Evolutionary conservation across 106 monocot species (phyloP), one percentile per base, ranked within the genome.

Genomic region (Cymbidium sinense): DNA sequence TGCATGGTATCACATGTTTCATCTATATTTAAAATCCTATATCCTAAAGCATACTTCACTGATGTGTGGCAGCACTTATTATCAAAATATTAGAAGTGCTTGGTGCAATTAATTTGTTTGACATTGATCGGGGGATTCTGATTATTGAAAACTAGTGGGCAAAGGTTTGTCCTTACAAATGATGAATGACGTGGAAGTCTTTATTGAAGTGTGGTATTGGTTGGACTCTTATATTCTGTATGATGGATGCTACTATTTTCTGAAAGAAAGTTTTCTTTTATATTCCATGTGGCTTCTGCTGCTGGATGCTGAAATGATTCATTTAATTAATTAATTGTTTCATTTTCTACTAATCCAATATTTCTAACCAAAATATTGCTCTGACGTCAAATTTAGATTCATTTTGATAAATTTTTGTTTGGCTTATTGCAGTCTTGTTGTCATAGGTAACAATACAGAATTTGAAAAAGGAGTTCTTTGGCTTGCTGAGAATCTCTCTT

Each of bases 391-490:
- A 69, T 34, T 4, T 31, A 18, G 35, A 21, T 17, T 50, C 43
- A 64, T 65, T 78, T 87, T 81, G 70, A 80, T 85, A 75, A 65
- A 76, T 58, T 76, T 79, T 43, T 88, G 77, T 82, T 79, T 86
- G 78, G 74, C 79, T 84, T 84, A 81, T 76, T 92, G 88, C 88
- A 96, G 95, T 86, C 95, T 96, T 82, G 67, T 93, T 81, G 84
- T 96, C 77, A 83, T 96, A 84, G 93, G 90, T 78, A 96, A 96
- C 87, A 70, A 77, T 55, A 89, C 93, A 76, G 95, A 96, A 76
- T 96, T 96, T 86, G 87, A 93, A 76, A 87, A 84, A 87, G 93
- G 91, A 77, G 89, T 96, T 78, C 87, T 89, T 81, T 96, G 95
- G 95, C 84, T 96, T 76, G 83, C 91, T 77, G 79, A 93, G 19